Evolutionary conservation across 2,329 filamentous ascomycete species (phyloP).

Genomic region (Polytolypa hystricis): DNA sequence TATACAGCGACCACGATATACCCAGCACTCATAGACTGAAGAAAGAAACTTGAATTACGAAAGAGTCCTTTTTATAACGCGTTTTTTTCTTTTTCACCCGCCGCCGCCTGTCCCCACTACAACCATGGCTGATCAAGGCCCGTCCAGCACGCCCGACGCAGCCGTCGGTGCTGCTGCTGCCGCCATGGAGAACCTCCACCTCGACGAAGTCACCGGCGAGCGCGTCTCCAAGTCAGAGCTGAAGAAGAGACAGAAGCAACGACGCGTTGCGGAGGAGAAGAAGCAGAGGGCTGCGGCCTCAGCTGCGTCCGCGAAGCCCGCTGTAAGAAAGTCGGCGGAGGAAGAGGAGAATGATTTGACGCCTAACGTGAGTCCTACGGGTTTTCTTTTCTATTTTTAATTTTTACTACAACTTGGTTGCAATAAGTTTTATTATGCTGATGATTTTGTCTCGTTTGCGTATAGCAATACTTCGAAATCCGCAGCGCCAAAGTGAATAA

Average conservation of each 20-base stretch:
- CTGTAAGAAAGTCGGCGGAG: slow-evolving; percentile 47
- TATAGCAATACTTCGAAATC: slow-evolving; percentile 89
- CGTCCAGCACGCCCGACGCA: no score
- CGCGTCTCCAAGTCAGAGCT: slow-evolving; percentile 72
- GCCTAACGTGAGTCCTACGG: slow-evolving; percentile 50
- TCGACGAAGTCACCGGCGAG: slow-evolving; percentile 91
- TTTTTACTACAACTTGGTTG: no score
- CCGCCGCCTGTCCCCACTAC: no score
- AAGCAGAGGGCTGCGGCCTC: slow-evolving; percentile 73
- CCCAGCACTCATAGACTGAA: no score
- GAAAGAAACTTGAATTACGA: no score
- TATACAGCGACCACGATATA: no score
- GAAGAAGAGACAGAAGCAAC: slow-evolving; percentile 92
- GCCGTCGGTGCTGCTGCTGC: slow-evolving; percentile 34
- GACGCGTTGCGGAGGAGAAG: slow-evolving; percentile 79
- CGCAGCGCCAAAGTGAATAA: slow-evolving; percentile 72
- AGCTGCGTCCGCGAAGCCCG: slow-evolving; percentile 46
- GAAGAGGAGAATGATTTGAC: slow-evolving; percentile 62
- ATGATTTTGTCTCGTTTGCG: slow-evolving; percentile 7
- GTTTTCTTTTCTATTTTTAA: slow-evolving; percentile 1
- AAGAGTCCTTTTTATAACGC: no score
- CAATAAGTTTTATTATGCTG: slow-evolving; percentile 9
- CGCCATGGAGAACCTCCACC: slow-evolving; percentile 59
- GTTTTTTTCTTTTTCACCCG: no score
- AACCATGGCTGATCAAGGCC: slow-evolving; percentile 19